Percentiles rank a stretch among this genome's conserved stretches.
Conservation (phyloP, 73 alveolate genomes). For the Paramecium tetraurelia region DNA sequence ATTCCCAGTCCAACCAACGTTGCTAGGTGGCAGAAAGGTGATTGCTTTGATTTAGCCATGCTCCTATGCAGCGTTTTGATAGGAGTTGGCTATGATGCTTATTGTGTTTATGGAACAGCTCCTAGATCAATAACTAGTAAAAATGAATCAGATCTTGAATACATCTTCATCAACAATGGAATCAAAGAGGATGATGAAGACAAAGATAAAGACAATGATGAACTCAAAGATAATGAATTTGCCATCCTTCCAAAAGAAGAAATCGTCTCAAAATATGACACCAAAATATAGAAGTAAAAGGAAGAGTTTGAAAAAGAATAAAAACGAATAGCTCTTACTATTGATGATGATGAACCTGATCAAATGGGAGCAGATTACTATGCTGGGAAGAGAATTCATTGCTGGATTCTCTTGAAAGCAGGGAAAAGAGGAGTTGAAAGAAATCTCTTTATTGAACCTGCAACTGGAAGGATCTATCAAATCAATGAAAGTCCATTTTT, state of each 20-base stretch:
- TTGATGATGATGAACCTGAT: constrained; percentile 94
- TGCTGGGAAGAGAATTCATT: constrained; percentile 84
- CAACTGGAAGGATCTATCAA: constrained; percentile 92
- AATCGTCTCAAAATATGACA: constrained; percentile 75
- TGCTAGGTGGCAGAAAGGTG: constrained; percentile 76
- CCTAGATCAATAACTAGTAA: constrained; percentile 89
- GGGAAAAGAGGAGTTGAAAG: constrained; percentile 84
- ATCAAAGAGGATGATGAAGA: constrained; percentile 25
- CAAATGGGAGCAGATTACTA: constrained; percentile 81
- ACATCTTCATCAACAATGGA: constrained; percentile 67
- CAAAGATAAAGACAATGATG: constrained; percentile 60
- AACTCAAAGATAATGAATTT: constrained; percentile 60
- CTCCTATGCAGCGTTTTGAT: constrained; percentile 65
- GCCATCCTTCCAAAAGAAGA: constrained; percentile 75
- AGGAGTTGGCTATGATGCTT: neutral
- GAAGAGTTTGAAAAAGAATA: constrained; percentile 66
- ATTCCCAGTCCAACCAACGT: constrained; percentile 96
- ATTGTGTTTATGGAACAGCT: constrained; percentile 95
- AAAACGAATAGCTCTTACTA: constrained; percentile 76
- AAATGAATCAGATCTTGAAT: constrained; percentile 77
- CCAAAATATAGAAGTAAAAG: constrained; percentile 31
- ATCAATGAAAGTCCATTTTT: constrained; percentile 84
- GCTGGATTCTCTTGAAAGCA: constrained; percentile 93
- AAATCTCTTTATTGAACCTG: constrained; percentile 68
- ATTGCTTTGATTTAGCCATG: constrained; percentile 90